Base-by-base conservation (phyloP, 2,329 filamentous ascomycete genomes). In the Hymenotorrendiella dingleyae region DNA sequence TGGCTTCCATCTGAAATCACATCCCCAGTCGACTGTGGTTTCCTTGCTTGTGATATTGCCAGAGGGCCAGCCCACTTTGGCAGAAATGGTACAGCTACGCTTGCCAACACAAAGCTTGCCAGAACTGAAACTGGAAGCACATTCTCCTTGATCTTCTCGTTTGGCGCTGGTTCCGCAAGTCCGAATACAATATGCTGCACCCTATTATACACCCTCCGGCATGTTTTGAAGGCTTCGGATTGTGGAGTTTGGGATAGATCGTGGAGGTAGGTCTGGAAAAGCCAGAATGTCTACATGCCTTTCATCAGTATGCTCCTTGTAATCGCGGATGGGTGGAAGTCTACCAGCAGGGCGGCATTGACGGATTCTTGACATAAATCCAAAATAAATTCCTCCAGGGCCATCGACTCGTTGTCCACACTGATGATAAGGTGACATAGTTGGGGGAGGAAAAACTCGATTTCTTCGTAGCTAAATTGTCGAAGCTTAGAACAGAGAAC, bases 331-430 rank as follows among this genome's bases (percentile, higher is more conserved):
- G 42, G 23, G 32, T 42, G 34, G 40, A 35, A 49, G 69, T 81
- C 55, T 71, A 91, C 86, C 70, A 93, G 70, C 53, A 93, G 71
- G 47, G 86, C 86, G 50, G 84, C 86, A 56, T 86, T 91, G 53
- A 90, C 86, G 14, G 86, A 91, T 67, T 91, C 86, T 65, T 93
- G 84, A 66, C 87, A 93, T 47, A 93, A 68, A 64, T 93, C 86
- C 59, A 91, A 70, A 57, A 93, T 75, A 62, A 91, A 93, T 68
- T 93, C 86, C 67, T 93, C 87, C 65, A 93, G 66, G 36, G 87
- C 86, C 85, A 93, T 90, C 54, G 86, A 91, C 71, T 93, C 87
- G 67, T 91, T 93, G 71, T 91, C 81, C 64, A 91, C 78, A 66
- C 84, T 90, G 60, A 93, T 85, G 67, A 90, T 81, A 51, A 93